Evolutionary conservation across 129 eudicot species (phyloP).

Genomic region (Silybum marianum): DNA sequence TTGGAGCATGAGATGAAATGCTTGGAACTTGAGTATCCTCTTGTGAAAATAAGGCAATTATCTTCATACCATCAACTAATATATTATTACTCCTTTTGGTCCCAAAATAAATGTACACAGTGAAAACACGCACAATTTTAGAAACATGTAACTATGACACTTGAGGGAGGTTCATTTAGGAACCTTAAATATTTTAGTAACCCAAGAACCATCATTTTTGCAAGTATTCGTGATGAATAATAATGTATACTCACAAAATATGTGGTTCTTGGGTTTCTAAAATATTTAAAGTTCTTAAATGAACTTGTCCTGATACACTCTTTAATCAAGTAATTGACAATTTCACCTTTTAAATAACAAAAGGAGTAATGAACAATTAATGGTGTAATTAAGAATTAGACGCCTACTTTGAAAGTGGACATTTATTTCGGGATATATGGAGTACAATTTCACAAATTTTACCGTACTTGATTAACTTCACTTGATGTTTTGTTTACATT

Average conservation of each 20-base stretch:
- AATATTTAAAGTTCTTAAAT: no score
- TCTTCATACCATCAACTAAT: not conserved
- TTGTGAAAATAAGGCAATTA: constrained; percentile 63
- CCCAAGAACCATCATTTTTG: no score
- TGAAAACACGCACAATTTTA: not conserved
- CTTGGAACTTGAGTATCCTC: constrained; percentile 77
- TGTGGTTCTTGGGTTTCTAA: no score
- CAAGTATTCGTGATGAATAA: no score
- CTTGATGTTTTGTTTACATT: not conserved
- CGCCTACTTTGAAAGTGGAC: no score
- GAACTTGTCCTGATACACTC: no score
- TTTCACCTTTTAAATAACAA: not conserved
- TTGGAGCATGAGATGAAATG: constrained; percentile 81
- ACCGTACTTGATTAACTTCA: not conserved
- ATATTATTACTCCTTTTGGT: not conserved
- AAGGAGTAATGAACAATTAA: not conserved
- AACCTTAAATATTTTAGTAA: no score
- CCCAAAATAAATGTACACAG: not conserved
- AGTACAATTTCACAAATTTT: not conserved
- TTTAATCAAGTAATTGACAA: no score
- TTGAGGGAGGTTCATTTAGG: no score
- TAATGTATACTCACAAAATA: no score
- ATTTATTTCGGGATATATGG: no score
- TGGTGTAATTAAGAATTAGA: no score
- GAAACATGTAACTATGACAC: not conserved